Evolutionary conservation across 2,329 filamentous ascomycete species (phyloP), one percentile per base, ranked within the genome.

Genomic region (Cytospora piceicola): DNA sequence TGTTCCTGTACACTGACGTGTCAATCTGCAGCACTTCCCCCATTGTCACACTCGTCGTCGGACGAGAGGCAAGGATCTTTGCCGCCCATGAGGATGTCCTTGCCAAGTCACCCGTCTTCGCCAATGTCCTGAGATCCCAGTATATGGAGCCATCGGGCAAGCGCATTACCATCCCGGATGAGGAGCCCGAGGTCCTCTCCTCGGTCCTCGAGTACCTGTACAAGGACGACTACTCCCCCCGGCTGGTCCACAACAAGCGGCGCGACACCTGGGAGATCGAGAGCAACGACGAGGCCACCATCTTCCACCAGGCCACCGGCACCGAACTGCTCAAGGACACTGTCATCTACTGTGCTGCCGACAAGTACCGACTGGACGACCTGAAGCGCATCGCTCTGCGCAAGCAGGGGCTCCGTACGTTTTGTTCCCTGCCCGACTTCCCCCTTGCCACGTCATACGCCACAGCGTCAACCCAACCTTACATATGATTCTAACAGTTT

Each of bases 221-320:
- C 85, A 96, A 96, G 79, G 93, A 93, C 70, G 94, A 97, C 78
- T 97, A 97, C 80, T 94, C 90, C 71, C 93, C 94, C 4, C 89
- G 90, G 20, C 83, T 96, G 30, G 79, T 92, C 63, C 92, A 93
- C 79, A 93, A 95, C 80, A 93, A 93, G 81, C 88, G 89, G 69
- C 85, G 86, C 63, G 88, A 92, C 76, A 89, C 87, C 61, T 97
- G 92, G 90, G 89, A 91, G 74, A 81, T 97, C 20, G 93, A 96
- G 77, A 85, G 78, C 36, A 68, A 66, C 27, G 77, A 81, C 29
- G 89, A 90, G 71, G 85, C 88, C 55, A 93, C 90, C 8, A 82
- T 96, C 69, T 90, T 89, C 71, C 88, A 90, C 68, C 85, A 86
- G 56, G 84, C 83, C 12, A 77, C 87, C 59, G 88, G 89, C 34